These are phyloP conservation scores for Pleoardoris graminearum DNA, from an alignment of 2,329 filamentous ascomycete species.

Conservation along the genomic window DNA sequence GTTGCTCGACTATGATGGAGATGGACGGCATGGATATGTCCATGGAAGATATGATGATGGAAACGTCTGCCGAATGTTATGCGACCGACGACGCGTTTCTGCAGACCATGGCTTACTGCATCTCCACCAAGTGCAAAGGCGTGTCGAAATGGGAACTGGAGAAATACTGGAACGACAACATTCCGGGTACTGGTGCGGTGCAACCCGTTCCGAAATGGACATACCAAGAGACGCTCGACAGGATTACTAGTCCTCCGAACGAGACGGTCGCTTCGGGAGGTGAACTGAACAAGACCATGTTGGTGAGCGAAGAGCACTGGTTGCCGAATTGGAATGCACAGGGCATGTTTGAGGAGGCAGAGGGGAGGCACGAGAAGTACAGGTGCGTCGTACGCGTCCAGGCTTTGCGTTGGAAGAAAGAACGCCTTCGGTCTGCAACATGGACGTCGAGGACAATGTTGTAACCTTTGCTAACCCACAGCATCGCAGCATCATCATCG, in stretches of 20 bases:
- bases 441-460: not conserved
- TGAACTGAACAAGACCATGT: slow-evolving; percentile 4
- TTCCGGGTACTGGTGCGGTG: slow-evolving; percentile 8
- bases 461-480: not conserved
- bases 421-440: not conserved
- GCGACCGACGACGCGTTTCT: slow-evolving; percentile 23
- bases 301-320: slow-evolving; percentile 5
- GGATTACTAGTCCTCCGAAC: slow-evolving; percentile 1
- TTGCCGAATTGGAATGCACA: slow-evolving; percentile 5
- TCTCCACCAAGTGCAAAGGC: slow-evolving; percentile 15
- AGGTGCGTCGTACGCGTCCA: not conserved
- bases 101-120: slow-evolving; percentile 24
- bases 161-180: slow-evolving; percentile 12
- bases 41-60: slow-evolving; percentile 13
- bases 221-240: slow-evolving; percentile 17
- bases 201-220: slow-evolving; percentile 20
- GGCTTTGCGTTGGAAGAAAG: too few species aligned
- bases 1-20: slow-evolving; percentile 14
- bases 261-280: not conserved
- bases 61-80: slow-evolving; percentile 20
- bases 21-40: slow-evolving; percentile 7
- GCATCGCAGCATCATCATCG: slow-evolving; percentile 12
- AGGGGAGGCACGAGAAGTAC: slow-evolving; percentile 8
- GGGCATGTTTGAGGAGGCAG: slow-evolving; percentile 3
- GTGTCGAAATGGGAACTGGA: slow-evolving; percentile 18